Evolutionary conservation across 352 stramenopile species (phyloP), one percentile per base, ranked within the genome.

Genomic region (Phytophthora hybrid): DNA sequence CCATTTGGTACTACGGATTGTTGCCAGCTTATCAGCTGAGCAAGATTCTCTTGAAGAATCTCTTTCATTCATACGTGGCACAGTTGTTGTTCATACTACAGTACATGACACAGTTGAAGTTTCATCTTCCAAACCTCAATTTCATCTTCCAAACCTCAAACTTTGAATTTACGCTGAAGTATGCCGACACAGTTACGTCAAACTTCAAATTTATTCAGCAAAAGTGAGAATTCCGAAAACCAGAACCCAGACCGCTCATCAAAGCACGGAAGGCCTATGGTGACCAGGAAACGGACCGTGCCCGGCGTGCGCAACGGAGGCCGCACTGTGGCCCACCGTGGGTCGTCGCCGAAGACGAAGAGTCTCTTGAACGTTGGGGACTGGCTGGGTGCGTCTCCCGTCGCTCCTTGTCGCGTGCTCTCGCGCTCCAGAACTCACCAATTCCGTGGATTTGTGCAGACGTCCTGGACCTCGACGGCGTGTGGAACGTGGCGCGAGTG

Each of bases 401-500:
- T 59, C 52, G 13, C 23, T 26, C 26, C 26, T 19, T 4, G 8
- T 18, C 49, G 49, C n/a, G 49, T 55, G 49, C n/a, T 55, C n/a
- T 14, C 9, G n/a, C 49, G 49, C 21, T 5, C 2, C 16, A 3
- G 18, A 55, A 31, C n/a, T 55, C 21, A 31, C 19, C 14, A 19
- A n/a, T 55, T 55, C 21, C 19, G 49, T 51, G 44, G 44, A 51
- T 51, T 51, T 23, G n/a, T 54, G 31, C 59, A 93, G 86, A 93
- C 57, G 84, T 91, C 3, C 64, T 93, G 75, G 84, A 93, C 55
- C 52, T 60, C 56, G 84, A 89, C 60, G 86, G 83, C 19, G 78
- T 88, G 41, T 93, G 86, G 86, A 93, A 93, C 55, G 84, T 91
- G 21, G 86, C 84, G 47, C 79, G 80, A 54, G 80, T 91, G 44